Base-by-base conservation (phyloP, 495 filamentous ascomycete genomes). In the Aspergillus biplanus region DNA sequence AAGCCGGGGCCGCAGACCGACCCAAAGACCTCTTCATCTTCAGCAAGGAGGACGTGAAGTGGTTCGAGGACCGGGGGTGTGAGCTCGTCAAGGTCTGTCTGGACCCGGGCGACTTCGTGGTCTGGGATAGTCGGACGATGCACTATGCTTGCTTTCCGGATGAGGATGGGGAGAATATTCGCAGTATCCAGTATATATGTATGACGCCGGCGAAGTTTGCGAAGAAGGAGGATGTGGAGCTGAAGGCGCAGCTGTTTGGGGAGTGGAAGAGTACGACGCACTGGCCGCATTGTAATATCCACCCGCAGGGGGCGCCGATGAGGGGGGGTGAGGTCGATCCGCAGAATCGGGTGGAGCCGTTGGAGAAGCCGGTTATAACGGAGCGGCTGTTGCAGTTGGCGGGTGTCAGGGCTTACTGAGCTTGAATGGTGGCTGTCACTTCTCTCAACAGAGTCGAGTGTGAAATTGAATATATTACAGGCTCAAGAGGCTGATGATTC, bases 91-190 rank as follows among this genome's bases (percentile, higher is more conserved):
- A 79, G 65, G 64, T 76, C 18, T 67, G 71, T 48, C 65, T 60
- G 61, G 73, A 75, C 12, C 71, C 74, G 11, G 77, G 75, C 4
- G 75, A 77, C 62, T 68, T 79, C 56, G 72, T 79, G 0, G 70
- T 78, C 5, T 76, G 77, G 77, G 77, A 79, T 33, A 73, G 69
- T 0, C 69, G 75, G n/a, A 73, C 75, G 6, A 73, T 78, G 65
- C 75, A 79, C 59, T 77, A 78, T 35, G 76, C 73, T 12, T 62
- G 65, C 42, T 53, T 71, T 32, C 75, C 75, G 3, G 66, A 73
- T 49, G 74, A 73, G 2, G 49, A 74, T 11, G 4, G 37, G 1
- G 8, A 39, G 37, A 68, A 74, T 48, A 78, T 75, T 32, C 69
- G 76, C 18, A 69, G 70, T 37, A 69, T 71, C 12, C 69, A 71